These are phyloP conservation scores for Lophiotrema nucula DNA, from an alignment of 495 filamentous ascomycete species.

Conservation along the genomic window DNA sequence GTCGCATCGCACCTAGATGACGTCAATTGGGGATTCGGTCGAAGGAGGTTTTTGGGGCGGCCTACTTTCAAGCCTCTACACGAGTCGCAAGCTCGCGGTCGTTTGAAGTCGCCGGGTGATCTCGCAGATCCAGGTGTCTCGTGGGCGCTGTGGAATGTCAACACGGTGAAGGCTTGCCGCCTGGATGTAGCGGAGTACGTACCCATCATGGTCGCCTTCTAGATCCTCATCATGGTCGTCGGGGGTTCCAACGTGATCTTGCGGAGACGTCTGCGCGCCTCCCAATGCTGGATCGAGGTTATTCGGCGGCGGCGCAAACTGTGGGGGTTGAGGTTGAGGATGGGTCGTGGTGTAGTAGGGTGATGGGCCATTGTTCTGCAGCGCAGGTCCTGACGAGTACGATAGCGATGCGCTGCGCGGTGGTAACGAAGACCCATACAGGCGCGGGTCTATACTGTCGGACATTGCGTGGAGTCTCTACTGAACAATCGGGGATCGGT, in stretches of 20 bases:
- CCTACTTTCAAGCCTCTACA: conserved; percentile 88
- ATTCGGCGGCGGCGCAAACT: conserved; percentile 12
- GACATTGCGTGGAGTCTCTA: neutral
- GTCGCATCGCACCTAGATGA: conserved; percentile 75
- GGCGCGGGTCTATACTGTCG: neutral
- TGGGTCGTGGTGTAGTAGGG: conserved; percentile 29
- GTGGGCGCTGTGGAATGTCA: neutral
- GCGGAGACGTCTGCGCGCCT: conserved; percentile 19
- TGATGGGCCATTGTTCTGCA: too few relatives aligned
- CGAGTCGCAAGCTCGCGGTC: conserved; percentile 86
- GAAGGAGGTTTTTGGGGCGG: neutral
- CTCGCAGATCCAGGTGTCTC: conserved; percentile 21
- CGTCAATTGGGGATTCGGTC: too few relatives aligned
- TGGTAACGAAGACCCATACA: conserved; percentile 15
- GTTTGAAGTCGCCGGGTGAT: conserved; percentile 58
- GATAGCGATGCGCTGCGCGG: conserved; percentile 12
- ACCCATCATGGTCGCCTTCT: conserved; percentile 26
- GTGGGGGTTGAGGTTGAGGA: conserved; percentile 1
- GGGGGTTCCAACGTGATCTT: conserved; percentile 5
- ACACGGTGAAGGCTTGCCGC: neutral
- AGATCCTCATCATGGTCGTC: conserved; percentile 18
- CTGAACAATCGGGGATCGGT: neutral
- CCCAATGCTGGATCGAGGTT: conserved; percentile 31
- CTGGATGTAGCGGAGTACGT: conserved; percentile 1
- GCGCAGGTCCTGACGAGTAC: conserved; percentile 12